Evolutionary conservation across 805 yeast genomes (phyloP), one percentile per base, ranked within the genome.

Genomic region (Clavispora carvajalis): DNA sequence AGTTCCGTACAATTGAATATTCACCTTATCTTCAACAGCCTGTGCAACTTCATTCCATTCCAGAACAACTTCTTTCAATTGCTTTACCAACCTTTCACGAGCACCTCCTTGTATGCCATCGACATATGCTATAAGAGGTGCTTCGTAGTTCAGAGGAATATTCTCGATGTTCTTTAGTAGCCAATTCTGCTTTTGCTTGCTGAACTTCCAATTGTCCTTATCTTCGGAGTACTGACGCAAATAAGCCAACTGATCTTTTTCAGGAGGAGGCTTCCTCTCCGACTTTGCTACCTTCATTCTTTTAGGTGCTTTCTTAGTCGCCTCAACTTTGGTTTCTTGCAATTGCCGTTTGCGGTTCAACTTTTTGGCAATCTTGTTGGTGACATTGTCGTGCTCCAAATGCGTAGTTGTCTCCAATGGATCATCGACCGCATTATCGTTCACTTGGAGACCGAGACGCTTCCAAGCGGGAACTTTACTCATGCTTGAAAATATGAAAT

Each of bases 171-270:
- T 79, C 53, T 79, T 80, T 47, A 86, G 62, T 33, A 86, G 71
- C 95, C 95, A 86, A 55, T 85, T 85, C 60, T 86, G 95, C 48
- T 86, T 85, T 66, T 82, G 90, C 54, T 86, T 86, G 43, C 88
- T 81, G 59, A 86, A 86, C 65, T 86, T 86, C 95, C 95, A 86
- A 43, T 73, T 69, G 0, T 63, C 76, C 44, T 60, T 65, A 46
- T 82, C 86, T 10, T 72, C 69, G 4, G 63, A 57, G 53, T 71
- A 86, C 39, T 74, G 80, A 42, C 76, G 71, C 50, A 85, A 61
- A 54, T 85, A 85, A 0, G 65, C 76, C 25, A 82, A 67, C 57
- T 85, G 93, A 52, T 85, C 95, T 46, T 76, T 79, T 48, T 82
- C 91, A 24, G 88, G 89, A 1, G 88, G 85, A 1, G 87, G 81